Base-by-base conservation (phyloP, 164 flowering plant species). In the Dillenia suffruticosa region DNA sequence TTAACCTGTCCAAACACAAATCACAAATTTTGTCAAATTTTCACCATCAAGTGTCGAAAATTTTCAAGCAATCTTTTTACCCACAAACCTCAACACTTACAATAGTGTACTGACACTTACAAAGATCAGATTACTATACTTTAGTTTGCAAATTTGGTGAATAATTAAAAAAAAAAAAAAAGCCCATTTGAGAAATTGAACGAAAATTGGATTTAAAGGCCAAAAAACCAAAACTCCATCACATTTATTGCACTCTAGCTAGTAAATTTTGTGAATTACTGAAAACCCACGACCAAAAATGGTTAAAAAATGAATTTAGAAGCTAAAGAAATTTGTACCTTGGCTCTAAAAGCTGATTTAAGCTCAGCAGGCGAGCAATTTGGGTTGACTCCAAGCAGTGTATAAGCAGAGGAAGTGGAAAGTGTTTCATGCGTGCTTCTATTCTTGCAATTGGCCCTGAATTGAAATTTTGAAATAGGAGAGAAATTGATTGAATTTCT, bases 311-410 rank as follows among this genome's bases (percentile, higher is more conserved):
- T n/a, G 54, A 13, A 26, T 16, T 13, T 47, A 49, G 2, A 51
- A n/a, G 10, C 24, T 1, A 52, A 12, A 44, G 3, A 13, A 43
- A 10, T 3, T 1, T 48, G 10, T 79, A 86, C 92, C 78, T 76
- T 89, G 61, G 82, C 70, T 53, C 93, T 79, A 58, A 87, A 89
- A 71, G 93, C 91, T 8, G 87, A 77, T 72, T 89, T 89, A 58
- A 89, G 84, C 57, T 85, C 75, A 45, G 77, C 70, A 14, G 74
- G 59, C 3, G 96, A 82, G 77, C 91, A 87, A 40, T 62, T 54
- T 1, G 81, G 79, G 4, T 70, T 62, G 54, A 85, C 81, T 12
- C 91, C 96, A 52, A 89, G 92, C 14, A 85, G 58, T 13, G 68
- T 65, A 68, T 61, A 80, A 53, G 96, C 85, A 2, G 80, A 74